Evolutionary conservation across 2,329 filamentous ascomycete genomes (phyloP).

Genomic region (Aquanectria penicillioides): DNA sequence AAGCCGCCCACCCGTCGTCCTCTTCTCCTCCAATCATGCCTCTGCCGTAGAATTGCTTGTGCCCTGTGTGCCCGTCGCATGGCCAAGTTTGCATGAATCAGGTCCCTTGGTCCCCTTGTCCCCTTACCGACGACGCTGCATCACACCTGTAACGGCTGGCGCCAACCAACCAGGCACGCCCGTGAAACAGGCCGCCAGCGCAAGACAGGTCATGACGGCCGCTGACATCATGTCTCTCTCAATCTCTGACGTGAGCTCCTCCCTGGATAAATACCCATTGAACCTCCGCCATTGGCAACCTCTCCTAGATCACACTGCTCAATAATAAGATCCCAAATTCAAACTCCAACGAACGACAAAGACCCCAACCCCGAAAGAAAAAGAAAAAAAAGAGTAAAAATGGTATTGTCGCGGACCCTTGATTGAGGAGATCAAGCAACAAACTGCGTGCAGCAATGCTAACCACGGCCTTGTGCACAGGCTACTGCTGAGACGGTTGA

Average conservation of each 20-base stretch:
- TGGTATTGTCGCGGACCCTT: constrained; percentile 22
- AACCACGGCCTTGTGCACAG: constrained; percentile 41
- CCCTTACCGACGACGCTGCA: too few species aligned
- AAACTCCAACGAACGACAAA: too few species aligned
- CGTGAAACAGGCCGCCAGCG: too few species aligned
- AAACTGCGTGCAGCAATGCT: too few species aligned
- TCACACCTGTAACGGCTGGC: background rate
- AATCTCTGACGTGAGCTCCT: background rate
- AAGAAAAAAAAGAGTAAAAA: too few species aligned
- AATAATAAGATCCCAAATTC: too few species aligned
- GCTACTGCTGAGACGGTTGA: constrained; percentile 64
- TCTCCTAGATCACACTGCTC: background rate
- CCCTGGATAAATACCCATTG: constrained; percentile 6
- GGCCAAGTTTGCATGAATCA: background rate
- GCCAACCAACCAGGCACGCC: constrained; percentile 2
- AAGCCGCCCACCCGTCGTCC: background rate
- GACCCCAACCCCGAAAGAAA: too few species aligned
- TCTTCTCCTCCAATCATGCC: background rate
- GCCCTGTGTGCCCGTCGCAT: background rate
- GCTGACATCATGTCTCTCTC: constrained; percentile 14
- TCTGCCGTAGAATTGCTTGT: background rate
- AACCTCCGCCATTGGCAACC: background rate
- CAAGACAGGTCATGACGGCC: background rate
- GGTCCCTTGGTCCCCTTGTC: background rate
- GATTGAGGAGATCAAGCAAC: background rate